A percentile compares a stretch with the other conserved stretches of the same genome.
These are phyloP conservation scores for Mucor racemosus DNA, from an alignment of 371 early-diverging fungal genomes.

Conservation along the genomic window DNA sequence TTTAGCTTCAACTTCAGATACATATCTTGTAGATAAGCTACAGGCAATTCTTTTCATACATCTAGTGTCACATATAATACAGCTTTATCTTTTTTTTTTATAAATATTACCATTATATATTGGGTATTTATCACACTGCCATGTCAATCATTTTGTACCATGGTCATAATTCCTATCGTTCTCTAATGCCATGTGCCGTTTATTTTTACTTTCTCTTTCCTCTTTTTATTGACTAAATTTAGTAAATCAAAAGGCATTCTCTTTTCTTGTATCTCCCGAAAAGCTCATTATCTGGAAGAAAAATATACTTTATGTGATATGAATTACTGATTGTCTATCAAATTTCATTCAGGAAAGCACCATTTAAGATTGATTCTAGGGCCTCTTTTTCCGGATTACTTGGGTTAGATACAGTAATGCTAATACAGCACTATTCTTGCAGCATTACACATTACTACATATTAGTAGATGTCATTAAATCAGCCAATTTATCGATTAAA, in stretches of 20 bases:
- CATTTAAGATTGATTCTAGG: no score
- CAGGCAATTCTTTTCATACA: neutral
- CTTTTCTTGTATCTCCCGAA: neutral
- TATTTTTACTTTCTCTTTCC: neutral
- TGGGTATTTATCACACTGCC: neutral
- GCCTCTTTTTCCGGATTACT: no score
- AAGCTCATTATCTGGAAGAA: neutral
- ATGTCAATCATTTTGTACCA: constrained; percentile 1
- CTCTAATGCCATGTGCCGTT: neutral
- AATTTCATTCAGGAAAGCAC: no score
- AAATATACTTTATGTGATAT: no score
- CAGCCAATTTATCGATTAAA: no score
- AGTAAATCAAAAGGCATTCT: neutral
- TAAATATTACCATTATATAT: neutral
- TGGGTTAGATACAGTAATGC: no score
- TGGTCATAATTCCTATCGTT: neutral
- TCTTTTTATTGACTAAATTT: neutral
- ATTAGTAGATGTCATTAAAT: no score
- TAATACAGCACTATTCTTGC: no score
- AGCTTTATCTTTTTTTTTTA: neutral
- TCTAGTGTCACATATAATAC: neutral
- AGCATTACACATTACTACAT: no score
- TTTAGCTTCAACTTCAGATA: neutral
- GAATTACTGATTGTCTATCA: no score
- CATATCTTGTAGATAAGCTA: neutral